These are phyloP conservation scores for Cytospora piceicola DNA, from an alignment of 2,329 filamentous ascomycete genomes.

Conservation along the genomic window DNA sequence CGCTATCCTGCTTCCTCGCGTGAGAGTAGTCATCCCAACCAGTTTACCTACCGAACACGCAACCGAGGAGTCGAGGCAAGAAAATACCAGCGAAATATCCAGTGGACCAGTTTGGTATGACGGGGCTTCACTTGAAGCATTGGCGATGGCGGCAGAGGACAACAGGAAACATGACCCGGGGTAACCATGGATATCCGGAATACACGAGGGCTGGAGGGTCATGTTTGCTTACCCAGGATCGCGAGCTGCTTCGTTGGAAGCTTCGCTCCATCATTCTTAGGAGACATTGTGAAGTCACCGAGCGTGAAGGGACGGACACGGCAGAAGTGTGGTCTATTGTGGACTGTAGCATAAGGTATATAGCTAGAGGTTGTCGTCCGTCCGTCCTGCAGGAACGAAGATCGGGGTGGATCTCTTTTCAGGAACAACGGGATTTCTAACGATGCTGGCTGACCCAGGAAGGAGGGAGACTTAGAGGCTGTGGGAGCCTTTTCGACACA, in stretches of 20 bases:
- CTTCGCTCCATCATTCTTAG: conserved; percentile 52
- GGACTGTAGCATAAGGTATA: conserved; percentile 14
- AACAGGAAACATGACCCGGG: background rate
- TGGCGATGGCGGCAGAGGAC: conserved; percentile 16
- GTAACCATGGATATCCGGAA: conserved; percentile 19
- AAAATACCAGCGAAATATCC: conserved; percentile 15
- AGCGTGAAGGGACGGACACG: conserved; percentile 13
- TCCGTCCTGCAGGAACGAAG: conserved; percentile 20
- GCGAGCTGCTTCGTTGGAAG: conserved; percentile 77
- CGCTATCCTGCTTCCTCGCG: background rate
- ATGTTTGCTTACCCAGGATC: conserved; percentile 68
- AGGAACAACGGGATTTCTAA: background rate
- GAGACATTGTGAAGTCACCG: conserved; percentile 29
- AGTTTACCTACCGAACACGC: conserved; percentile 9
- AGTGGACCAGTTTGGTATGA: conserved; percentile 4
- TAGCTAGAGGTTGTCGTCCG: conserved; percentile 20
- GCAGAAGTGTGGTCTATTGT: conserved; percentile 24
- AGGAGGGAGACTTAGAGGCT: background rate
- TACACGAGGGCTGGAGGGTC: conserved; percentile 8
- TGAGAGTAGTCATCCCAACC: conserved; percentile 2
- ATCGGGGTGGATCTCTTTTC: conserved; percentile 12
- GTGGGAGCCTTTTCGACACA: background rate
- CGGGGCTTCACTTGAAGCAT: conserved; percentile 26
- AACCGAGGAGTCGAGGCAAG: conserved; percentile 17
- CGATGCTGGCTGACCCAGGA: background rate